Conservation (phyloP, 192 early-diverging fungal genomes). For the Linnemannia zychae region DNA sequence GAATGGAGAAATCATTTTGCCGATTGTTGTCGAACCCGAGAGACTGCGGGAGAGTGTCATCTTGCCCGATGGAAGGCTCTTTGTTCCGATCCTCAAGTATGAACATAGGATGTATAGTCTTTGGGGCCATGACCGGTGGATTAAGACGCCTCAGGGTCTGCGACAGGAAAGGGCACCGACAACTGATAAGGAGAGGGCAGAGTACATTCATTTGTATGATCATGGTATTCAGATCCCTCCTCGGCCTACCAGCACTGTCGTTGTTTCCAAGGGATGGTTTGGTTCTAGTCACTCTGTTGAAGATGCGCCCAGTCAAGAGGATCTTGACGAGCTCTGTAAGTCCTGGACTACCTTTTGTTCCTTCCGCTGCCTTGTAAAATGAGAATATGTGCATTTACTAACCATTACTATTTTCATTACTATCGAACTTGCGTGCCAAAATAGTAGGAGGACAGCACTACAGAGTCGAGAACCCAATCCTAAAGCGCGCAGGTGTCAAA, state of each 20-base stretch:
- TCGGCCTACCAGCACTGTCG: constrained; percentile 10
- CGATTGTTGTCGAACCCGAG: constrained; percentile 34
- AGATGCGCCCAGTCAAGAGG: constrained; percentile 31
- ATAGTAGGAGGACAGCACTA: constrained; percentile 46
- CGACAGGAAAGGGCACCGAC: constrained; percentile 18
- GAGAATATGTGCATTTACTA: too few relatives aligned
- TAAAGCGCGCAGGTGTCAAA: constrained; percentile 45
- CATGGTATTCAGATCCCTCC: constrained; percentile 40
- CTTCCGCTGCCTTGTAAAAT: background rate
- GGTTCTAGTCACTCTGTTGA: constrained; percentile 12
- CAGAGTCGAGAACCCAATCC: constrained; percentile 34
- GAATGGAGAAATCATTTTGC: constrained; percentile 25
- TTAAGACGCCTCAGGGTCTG: constrained; percentile 20
- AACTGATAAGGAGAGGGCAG: background rate
- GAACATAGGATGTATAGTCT: constrained; percentile 51
- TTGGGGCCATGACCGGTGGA: constrained; percentile 53
- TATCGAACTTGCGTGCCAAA: too few relatives aligned
- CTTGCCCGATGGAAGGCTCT: constrained; percentile 36
- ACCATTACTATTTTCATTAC: too few relatives aligned
- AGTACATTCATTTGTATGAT: constrained; percentile 38
- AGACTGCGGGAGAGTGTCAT: constrained; percentile 35
- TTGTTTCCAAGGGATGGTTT: constrained; percentile 22
- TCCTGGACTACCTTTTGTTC: background rate
- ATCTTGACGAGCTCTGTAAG: constrained; percentile 48
- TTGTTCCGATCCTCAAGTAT: constrained; percentile 49